Percentiles rank a stretch among this genome's conserved stretches.
Evolutionary conservation across 1,139 yeast genomes (phyloP).

Genomic region (Yamadazyma dendronema): DNA sequence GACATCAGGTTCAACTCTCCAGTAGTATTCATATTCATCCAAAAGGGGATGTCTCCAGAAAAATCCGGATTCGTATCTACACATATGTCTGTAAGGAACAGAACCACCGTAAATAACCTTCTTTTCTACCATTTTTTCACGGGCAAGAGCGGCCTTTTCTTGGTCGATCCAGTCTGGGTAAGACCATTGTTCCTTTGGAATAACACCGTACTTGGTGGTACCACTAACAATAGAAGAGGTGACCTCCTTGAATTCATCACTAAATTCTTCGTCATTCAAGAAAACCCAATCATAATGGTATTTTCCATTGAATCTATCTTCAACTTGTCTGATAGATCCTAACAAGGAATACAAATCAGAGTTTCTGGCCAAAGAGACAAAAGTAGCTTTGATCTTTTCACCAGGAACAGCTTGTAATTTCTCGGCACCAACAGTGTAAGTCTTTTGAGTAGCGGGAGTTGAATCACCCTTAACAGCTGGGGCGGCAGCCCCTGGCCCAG

Average conservation of each 20-base stretch:
- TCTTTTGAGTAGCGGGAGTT: conserved; percentile 5
- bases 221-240: conserved; percentile 38
- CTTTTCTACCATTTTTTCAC: conserved; percentile 51
- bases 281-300: conserved; percentile 49
- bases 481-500: conserved; percentile 8
- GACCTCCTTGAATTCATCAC: conserved; percentile 37
- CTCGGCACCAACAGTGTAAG: conserved; percentile 16
- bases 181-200: conserved; percentile 48
- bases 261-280: conserved; percentile 42
- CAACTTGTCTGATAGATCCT: conserved; percentile 43
- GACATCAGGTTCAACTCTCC: conserved; percentile 94
- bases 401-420: conserved; percentile 16
- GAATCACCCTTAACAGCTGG: conserved; percentile 13
- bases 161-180: conserved; percentile 61
- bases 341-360: conserved; percentile 34
- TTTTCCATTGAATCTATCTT: conserved; percentile 44
- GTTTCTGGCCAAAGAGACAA: conserved; percentile 46
- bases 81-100: conserved; percentile 76
- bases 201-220: conserved; percentile 40
- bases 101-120: conserved; percentile 62
- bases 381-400: conserved; percentile 41
- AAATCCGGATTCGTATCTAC: conserved; percentile 89
- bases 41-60: conserved; percentile 76
- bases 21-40: conserved; percentile 76
- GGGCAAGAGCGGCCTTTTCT: conserved; percentile 51